These are phyloP conservation scores for Camelina sativa DNA, from an alignment of 345 rosid species.

Conservation along the genomic window DNA sequence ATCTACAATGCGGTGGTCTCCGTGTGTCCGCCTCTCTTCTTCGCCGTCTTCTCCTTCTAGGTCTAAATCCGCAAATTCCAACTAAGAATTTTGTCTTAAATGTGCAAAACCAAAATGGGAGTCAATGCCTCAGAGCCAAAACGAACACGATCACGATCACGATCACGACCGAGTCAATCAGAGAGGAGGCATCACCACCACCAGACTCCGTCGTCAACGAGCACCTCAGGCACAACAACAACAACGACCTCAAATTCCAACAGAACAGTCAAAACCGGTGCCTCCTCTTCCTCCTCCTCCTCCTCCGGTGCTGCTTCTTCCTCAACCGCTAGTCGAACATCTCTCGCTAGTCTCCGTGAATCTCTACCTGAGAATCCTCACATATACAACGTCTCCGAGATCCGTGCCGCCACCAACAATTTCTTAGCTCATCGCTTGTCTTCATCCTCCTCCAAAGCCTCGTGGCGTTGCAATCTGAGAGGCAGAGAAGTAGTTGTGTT, in stretches of 20 bases:
- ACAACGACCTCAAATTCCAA: slow-evolving; percentile 29
- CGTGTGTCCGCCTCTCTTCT: not conserved
- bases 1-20: not conserved
- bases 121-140: slow-evolving; percentile 52
- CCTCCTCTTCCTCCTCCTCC: slow-evolving; percentile 27
- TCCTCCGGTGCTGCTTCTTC: slow-evolving; percentile 38
- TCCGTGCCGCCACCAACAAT: slow-evolving; percentile 86
- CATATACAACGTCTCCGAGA: slow-evolving; percentile 79
- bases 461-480: slow-evolving; percentile 82
- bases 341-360: slow-evolving; percentile 72
- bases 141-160: slow-evolving; percentile 43
- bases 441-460: slow-evolving; percentile 62
- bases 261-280: slow-evolving; percentile 16
- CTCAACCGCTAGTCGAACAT: slow-evolving; percentile 47
- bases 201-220: slow-evolving; percentile 21
- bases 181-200: slow-evolving; percentile 35
- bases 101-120: slow-evolving; percentile 76
- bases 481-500: slow-evolving; percentile 66
- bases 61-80: not conserved
- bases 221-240: slow-evolving; percentile 3
- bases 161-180: slow-evolving; percentile 37
- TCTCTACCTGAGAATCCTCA: slow-evolving; percentile 70
- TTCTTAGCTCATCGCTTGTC: slow-evolving; percentile 72
- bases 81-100: slow-evolving; percentile 11
- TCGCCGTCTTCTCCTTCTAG: not conserved